Evolutionary conservation across 331 rosid species (phyloP).

Genomic region (Pyracantha coccinea): DNA sequence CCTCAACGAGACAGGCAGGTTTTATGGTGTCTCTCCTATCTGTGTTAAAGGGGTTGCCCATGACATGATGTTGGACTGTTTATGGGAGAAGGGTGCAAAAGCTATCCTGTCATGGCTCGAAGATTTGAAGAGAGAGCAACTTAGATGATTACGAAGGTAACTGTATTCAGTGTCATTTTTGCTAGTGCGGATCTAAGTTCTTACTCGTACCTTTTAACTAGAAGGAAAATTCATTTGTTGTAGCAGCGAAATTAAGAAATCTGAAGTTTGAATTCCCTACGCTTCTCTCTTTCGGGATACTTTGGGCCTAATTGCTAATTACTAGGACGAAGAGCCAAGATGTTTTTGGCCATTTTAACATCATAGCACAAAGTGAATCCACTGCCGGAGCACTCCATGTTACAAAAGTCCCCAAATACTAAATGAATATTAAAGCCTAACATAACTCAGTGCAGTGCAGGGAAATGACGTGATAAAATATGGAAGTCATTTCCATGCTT

Average conservation of each 20-base stretch:
- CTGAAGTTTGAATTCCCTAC: background rate
- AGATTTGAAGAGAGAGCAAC: conserved; percentile 17
- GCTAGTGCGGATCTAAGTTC: background rate
- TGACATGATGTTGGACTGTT: conserved; percentile 83
- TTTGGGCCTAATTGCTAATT: too few species aligned
- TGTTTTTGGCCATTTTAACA: too few species aligned
- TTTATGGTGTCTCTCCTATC: conserved; percentile 55
- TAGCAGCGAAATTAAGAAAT: background rate
- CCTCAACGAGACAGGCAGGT: conserved; percentile 60
- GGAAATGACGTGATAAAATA: too few species aligned
- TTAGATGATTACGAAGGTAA: too few species aligned
- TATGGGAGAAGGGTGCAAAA: conserved; percentile 72
- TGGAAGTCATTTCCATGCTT: too few species aligned
- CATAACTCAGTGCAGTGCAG: too few species aligned
- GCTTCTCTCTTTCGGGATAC: too few species aligned
- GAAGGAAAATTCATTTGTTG: background rate
- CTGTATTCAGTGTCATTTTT: background rate
- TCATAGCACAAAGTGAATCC: too few species aligned
- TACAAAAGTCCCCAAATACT: too few species aligned
- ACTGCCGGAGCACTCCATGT: too few species aligned
- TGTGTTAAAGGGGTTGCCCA: conserved; percentile 62
- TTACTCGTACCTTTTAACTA: background rate
- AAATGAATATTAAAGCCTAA: too few species aligned
- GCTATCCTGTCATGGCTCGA: conserved; percentile 62
- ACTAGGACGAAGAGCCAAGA: too few species aligned